Evolutionary conservation across 257 asterid genomes (phyloP), one percentile per base, ranked within the genome.

Genomic region (Cordia subcordata): DNA sequence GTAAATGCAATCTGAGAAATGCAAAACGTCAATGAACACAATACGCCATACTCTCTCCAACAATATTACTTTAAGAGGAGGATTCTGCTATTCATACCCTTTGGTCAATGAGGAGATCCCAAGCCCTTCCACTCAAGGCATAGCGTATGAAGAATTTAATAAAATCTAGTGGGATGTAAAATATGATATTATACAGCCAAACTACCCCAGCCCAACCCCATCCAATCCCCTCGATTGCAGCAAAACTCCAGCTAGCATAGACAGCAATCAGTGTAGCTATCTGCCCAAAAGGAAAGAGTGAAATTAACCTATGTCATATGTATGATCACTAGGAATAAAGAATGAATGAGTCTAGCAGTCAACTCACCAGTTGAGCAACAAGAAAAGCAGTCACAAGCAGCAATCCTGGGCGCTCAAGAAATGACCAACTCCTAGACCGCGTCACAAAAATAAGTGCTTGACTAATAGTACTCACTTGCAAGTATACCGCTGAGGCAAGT

Each of bases 181-280:
- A 84, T 47, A 86, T 60, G 1, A 86, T 61, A 70, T 79, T 86
- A 73, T 60, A 86, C 16, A 78, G 33, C 95, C 95, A 86, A 55
- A 84, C 82, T 53, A 77, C 86, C 61, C 75, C 95, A 1, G 83
- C 93, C 95, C 95, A 86, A 1, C 82, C 86, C 95, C 95, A 86
- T 46, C 93, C 95, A 32, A 83, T 73, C 39, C 93, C 95, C 33
- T 68, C 49, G 13, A 84, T 78, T 53, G 79, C 83, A 42, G 95
- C 93, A 54, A 86, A 86, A 22, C 46, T 67, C 95, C 92, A 86
- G 45, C 68, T 27, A 19, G 92, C 92, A n/a, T 86, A 84, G 27
- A 84, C 95, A 40, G 90, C 78, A 16, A 86, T 73, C 1, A 75
- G 0, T 13, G 90, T 86, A 16, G 93, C 93, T 49, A 74, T 8